phyloP scores from a whole-genome alignment of 2,329 filamentous ascomycete species.

The Tolypocladium ovalisporum region DNA sequence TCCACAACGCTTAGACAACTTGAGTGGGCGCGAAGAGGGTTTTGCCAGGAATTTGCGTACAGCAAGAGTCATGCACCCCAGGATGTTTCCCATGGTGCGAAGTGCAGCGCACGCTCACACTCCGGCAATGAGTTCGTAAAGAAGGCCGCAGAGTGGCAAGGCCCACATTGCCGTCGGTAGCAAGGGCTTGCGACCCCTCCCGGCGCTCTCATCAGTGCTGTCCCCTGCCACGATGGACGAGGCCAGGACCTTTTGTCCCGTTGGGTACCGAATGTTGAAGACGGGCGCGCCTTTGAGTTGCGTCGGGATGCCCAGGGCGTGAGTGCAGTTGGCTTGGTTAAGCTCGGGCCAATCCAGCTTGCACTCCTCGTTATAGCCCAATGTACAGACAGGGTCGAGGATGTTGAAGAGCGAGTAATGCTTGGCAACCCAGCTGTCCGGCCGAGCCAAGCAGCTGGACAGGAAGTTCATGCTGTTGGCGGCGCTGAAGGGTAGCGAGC shows the following conservation, averaged over 20 bases:
- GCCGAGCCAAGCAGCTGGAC: conserved; percentile 28
- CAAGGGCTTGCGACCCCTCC: neutral
- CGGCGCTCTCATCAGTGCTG: neutral
- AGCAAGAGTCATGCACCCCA: neutral
- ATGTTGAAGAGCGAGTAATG: conserved; percentile 42
- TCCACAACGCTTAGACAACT: neutral
- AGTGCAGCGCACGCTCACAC: neutral
- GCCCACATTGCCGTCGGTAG: neutral
- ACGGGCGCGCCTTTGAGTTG: conserved; percentile 27
- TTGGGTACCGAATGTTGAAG: conserved; percentile 35
- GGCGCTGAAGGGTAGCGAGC: conserved; percentile 31
- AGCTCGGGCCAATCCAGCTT: conserved; percentile 27
- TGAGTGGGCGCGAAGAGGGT: neutral
- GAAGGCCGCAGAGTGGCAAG: neutral
- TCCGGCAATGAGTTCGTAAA: neutral
- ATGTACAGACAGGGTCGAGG: conserved; percentile 33
- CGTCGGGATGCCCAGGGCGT: conserved; percentile 26
- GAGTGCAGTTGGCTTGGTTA: conserved; percentile 34
- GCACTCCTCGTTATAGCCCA: conserved; percentile 35
- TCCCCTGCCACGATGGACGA: neutral
- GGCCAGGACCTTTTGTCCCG: conserved; percentile 24
- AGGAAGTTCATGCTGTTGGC: conserved; percentile 43
- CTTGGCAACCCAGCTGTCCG: conserved; percentile 33
- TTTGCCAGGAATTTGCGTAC: neutral
- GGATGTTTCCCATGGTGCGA: neutral